Conservation (phyloP, 2,329 filamentous ascomycete species). For the Exserohilum turcica region DNA sequence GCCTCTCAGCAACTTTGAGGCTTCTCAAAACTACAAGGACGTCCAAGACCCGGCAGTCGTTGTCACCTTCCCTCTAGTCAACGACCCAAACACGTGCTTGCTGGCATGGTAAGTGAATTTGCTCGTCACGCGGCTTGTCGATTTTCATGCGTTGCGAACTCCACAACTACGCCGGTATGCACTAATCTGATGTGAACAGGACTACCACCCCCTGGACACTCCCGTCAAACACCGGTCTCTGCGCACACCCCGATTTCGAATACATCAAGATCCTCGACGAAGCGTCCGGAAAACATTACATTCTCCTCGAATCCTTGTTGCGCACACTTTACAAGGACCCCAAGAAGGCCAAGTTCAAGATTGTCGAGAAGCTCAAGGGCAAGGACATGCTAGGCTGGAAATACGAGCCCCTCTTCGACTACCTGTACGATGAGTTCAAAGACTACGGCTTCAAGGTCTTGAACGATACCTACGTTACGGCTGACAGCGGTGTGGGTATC, state of each 20-base stretch:
- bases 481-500: constrained; percentile 88
- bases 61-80: constrained; percentile 81
- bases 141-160: neutral
- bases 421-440: constrained; percentile 88
- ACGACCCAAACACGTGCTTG: constrained; percentile 75
- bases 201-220: constrained; percentile 90
- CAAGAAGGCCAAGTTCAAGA: constrained; percentile 92
- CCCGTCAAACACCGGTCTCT: constrained; percentile 78
- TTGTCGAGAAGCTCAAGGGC: constrained; percentile 78
- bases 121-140: neutral
- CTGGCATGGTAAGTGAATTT: constrained; percentile 67
- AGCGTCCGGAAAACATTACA: constrained; percentile 79
- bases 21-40: constrained; percentile 93
- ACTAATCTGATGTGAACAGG: constrained; percentile 21
- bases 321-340: constrained; percentile 88
- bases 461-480: constrained; percentile 84
- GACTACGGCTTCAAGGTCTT: constrained; percentile 81
- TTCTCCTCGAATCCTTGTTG: constrained; percentile 81
- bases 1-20: constrained; percentile 89
- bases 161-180: neutral
- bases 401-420: constrained; percentile 87
- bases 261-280: constrained; percentile 88
- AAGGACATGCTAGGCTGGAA: constrained; percentile 86
- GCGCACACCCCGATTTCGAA: constrained; percentile 80
- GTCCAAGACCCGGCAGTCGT: constrained; percentile 89